Percentiles rank a stretch among this genome's conserved stretches.
Conservation (phyloP, 345 rosid species). For the Anacardium occidentale region DNA sequence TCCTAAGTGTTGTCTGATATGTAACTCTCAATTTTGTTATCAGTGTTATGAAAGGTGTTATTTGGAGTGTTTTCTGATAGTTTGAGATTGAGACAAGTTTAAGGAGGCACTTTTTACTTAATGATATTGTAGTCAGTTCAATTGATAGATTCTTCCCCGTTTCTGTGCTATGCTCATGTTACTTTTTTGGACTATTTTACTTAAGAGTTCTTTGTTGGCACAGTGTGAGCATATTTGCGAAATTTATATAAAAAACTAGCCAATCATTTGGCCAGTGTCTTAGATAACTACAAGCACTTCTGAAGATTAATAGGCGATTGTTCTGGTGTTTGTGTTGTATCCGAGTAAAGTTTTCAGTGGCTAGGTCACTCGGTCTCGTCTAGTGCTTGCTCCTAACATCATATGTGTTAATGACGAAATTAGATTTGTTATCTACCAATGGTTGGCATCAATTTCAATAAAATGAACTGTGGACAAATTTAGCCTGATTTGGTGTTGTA, state of each 20-base stretch:
- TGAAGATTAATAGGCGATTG: neutral
- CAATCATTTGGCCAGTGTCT: neutral
- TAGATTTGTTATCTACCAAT: too few species aligned
- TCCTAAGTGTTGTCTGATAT: constrained; percentile 17
- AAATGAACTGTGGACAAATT: too few species aligned
- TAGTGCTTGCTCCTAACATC: too few species aligned
- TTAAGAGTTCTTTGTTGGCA: neutral
- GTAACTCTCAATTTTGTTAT: constrained; percentile 22
- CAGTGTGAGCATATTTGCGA: neutral
- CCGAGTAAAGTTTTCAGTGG: too few species aligned
- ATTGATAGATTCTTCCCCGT: neutral
- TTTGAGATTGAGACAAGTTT: constrained; percentile 13
- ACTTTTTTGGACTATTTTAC: neutral
- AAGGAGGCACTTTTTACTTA: neutral
- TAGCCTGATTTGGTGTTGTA: too few species aligned
- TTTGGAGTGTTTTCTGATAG: neutral
- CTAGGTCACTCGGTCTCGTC: too few species aligned
- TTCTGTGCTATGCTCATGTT: neutral
- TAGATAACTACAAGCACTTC: neutral
- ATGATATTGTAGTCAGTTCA: constrained; percentile 17
- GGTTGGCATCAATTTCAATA: too few species aligned
- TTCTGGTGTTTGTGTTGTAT: neutral
- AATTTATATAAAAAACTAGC: too few species aligned
- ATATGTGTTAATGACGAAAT: too few species aligned
- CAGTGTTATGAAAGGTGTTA: constrained; percentile 6